Base-by-base conservation (phyloP, 2,329 filamentous ascomycete species). In the Aspergillus tubingensis region DNA sequence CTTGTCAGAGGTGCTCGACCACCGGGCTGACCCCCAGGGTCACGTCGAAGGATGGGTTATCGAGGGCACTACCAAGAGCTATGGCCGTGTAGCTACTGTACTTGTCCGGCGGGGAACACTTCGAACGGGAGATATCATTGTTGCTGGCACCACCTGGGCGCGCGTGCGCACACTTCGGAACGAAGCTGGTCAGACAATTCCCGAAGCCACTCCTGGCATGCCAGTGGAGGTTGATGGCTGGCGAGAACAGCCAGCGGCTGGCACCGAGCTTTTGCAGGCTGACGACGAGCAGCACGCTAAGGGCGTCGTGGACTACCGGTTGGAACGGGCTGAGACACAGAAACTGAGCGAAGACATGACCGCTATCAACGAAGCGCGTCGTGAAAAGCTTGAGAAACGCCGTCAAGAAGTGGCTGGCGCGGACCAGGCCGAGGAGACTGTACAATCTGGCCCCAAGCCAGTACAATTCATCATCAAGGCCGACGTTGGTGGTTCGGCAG, bases 211-310 rank as follows among this genome's bases (percentile, higher is more conserved):
- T 0, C 96, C 95, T 0, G 95, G 95, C 38, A 95, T 89, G 27
- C 92, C 96, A 0, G 91, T 96, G 3, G 92, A 98, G 76, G 86
- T 99, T 19, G 87, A 97, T 63, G 95, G 95, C n/a, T 99, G 95
- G 95, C 88, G 88, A 68, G 90, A 92, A 38, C 88, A 92, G 65
- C 94, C 95, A 0, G 83, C 85, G 23, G 94, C 95, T 1, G 96
- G 96, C 53, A 91, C 96, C 69, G 87, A 92, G 79, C 89, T 96
- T 8, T 82, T 99, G 0, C 91, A 98, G 77, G 91, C 93, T 1
- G 81, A 85, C 0, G 87, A 88, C 66, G 93, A 98, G 77, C 85
- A 87, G 61, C 88, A 85, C 63, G 95, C 92, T 38, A 91, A 91
- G 70, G 84, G 83, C 2, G 94, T 95, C 0, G 84, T 94, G 2